These are phyloP conservation scores for Butyriboletus regius DNA, from an alignment of 1,284 basidiomycete species.

Conservation along the genomic window DNA sequence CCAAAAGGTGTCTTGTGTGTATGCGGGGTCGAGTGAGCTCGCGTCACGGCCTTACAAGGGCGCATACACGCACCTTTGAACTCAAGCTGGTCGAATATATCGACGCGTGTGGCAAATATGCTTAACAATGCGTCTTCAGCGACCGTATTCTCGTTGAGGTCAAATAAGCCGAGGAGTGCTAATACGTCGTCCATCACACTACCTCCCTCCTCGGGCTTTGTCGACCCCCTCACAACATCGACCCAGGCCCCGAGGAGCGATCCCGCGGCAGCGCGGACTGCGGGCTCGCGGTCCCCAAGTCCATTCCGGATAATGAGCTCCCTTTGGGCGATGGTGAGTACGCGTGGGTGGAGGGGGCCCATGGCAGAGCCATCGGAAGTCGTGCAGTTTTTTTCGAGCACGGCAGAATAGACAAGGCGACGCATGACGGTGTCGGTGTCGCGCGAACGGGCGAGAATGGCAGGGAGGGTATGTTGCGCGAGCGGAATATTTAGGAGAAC, in stretches of 20 bases:
- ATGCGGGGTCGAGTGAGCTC: not conserved
- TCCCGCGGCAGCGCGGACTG: slow-evolving; percentile 73
- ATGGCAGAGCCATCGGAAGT: slow-evolving; percentile 28
- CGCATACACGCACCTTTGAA: slow-evolving; percentile 58
- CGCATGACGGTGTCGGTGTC: slow-evolving; percentile 81
- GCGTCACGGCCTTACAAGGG: not conserved
- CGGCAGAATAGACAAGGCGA: slow-evolving; percentile 70
- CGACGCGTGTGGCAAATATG: slow-evolving; percentile 55
- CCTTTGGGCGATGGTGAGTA: slow-evolving; percentile 68
- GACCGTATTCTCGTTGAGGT: slow-evolving; percentile 52
- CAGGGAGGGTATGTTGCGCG: slow-evolving; percentile 52
- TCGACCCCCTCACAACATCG: slow-evolving; percentile 49
- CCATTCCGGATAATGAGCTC: slow-evolving; percentile 76
- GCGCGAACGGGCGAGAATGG: slow-evolving; percentile 73
- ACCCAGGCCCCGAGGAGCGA: slow-evolving; percentile 76
- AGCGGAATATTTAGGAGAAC: slow-evolving; percentile 75
- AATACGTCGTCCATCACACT: slow-evolving; percentile 45
- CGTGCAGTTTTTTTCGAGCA: slow-evolving; percentile 38
- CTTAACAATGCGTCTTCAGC: slow-evolving; percentile 63
- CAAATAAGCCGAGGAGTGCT: slow-evolving; percentile 59
- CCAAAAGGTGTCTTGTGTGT: slow-evolving; percentile 66
- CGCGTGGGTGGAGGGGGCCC: slow-evolving; percentile 60
- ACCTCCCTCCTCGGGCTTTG: slow-evolving; percentile 40
- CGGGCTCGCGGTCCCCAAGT: slow-evolving; percentile 78
- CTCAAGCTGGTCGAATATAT: slow-evolving; percentile 58